Base-by-base conservation (phyloP, 2,329 filamentous ascomycete species). In the Pseudogymnoascus sp. region DNA sequence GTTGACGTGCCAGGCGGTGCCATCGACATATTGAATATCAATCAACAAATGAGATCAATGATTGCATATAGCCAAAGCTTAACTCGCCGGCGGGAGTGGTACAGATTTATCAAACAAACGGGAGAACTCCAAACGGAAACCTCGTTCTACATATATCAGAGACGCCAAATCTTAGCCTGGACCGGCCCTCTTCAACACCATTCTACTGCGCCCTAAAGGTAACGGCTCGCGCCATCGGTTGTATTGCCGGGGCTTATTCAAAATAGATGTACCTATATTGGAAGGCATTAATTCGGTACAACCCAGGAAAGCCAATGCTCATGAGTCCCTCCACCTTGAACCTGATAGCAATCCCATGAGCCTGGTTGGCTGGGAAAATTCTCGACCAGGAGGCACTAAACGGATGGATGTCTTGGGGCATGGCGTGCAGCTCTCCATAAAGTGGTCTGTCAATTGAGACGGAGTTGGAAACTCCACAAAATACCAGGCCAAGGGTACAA, bases 1-100 rank as follows among this genome's bases (percentile, higher is more conserved):
- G 50, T 56, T 35, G 50, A 56, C 50, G 50, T 56, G 50, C 50
- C 50, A 56, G 50, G 50, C 50, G 50, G 50, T 56, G 50, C 50
- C 50, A 56, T 56, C 50, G 50, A 56, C 50, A 56, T 56, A 35
- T 56, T 56, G 50, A 56, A 56, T 33, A 56, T 56, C 28, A 56
- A 56, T 56, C 28, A 35, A 35, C 50, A 33, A 56, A 33, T 33
- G n/a, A 56, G 28, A 56, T 56, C 50, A 56, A 56, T 21, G 50
- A 56, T 56, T 56, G 50, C 50, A 56, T 56, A 56, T 18, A 56
- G n/a, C 28, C 50, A 56, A 33, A 21, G 31, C 28, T 56, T 56
- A 56, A 33, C 50, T 33, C 16, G 50, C 50, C 50, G 50, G 50
- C 50, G 16, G 16, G 33, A 56, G 50, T 21, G 16, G 50, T 56